These are phyloP conservation scores for Suillus paluster DNA, from an alignment of 768 basidiomycete genomes.

Conservation along the genomic window DNA sequence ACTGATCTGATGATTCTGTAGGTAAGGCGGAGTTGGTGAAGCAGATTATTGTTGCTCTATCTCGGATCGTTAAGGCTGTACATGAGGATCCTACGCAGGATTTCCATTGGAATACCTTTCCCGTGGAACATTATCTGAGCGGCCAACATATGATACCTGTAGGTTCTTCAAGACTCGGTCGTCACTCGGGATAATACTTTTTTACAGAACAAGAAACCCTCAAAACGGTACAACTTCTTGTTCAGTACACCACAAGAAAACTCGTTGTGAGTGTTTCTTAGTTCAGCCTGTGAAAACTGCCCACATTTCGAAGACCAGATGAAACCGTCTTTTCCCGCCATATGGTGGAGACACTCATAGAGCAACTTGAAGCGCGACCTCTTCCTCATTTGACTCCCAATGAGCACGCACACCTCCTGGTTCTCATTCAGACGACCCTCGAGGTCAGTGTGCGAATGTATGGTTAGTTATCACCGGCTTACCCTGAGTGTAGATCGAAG, in stretches of 20 bases:
- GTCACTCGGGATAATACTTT: not conserved
- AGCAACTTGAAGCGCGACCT: slow-evolving; percentile 62
- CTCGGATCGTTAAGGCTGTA: slow-evolving; percentile 31
- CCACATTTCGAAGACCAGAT: slow-evolving; percentile 43
- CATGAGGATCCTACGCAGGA: slow-evolving; percentile 11
- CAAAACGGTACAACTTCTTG: slow-evolving; percentile 53
- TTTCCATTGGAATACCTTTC: slow-evolving; percentile 51
- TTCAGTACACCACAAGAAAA: slow-evolving; percentile 50
- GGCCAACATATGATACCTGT: slow-evolving; percentile 18
- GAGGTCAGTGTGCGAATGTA: slow-evolving; percentile 57
- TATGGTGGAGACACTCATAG: slow-evolving; percentile 63
- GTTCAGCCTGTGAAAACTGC: slow-evolving; percentile 6
- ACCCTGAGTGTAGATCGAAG: slow-evolving; percentile 66
- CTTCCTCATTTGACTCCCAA: slow-evolving; percentile 74
- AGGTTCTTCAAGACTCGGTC: slow-evolving; percentile 16
- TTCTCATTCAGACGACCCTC: slow-evolving; percentile 84
- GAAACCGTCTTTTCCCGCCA: slow-evolving; percentile 64
- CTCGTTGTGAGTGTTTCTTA: slow-evolving; percentile 44
- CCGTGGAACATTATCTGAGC: slow-evolving; percentile 50
- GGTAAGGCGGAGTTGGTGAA: slow-evolving; percentile 89
- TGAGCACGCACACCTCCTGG: slow-evolving; percentile 83
- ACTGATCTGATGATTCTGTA: slow-evolving; percentile 33
- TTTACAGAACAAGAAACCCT: slow-evolving; percentile 19
- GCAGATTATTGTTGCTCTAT: slow-evolving; percentile 73
- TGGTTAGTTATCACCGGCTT: slow-evolving; percentile 8